These are phyloP conservation scores for Purpureocillium takamizusanense DNA, from an alignment of 2,329 filamentous ascomycete genomes.

Conservation along the genomic window DNA sequence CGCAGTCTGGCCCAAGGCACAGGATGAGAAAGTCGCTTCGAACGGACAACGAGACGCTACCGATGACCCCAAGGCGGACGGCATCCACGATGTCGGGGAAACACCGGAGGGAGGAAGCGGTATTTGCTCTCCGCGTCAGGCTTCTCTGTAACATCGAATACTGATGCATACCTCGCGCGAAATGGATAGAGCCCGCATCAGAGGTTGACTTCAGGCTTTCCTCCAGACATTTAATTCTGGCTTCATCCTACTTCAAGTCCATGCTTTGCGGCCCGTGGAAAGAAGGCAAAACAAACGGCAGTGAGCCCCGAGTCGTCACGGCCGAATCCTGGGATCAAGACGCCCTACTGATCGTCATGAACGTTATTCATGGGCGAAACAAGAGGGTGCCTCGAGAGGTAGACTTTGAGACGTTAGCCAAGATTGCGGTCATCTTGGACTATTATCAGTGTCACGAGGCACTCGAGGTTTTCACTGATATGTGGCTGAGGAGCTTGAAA, in stretches of 20 bases:
- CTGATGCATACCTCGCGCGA: too few relatives aligned
- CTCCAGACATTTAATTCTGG: conserved; percentile 24
- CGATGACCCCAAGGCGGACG: too few relatives aligned
- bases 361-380: conserved; percentile 34
- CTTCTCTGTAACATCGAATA: too few relatives aligned
- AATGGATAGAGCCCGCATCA: neutral
- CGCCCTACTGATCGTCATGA: conserved; percentile 30
- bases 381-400: conserved; percentile 27
- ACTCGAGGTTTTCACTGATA: conserved; percentile 26
- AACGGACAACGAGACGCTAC: too few relatives aligned
- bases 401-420: conserved; percentile 30
- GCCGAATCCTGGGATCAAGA: conserved; percentile 19
- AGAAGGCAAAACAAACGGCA: conserved; percentile 4
- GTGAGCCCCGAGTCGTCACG: neutral
- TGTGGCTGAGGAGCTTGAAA: neutral
- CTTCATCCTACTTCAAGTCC: conserved; percentile 15
- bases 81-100: neutral
- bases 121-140: too few relatives aligned
- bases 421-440: conserved; percentile 33
- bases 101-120: too few relatives aligned
- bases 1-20: neutral
- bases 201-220: conserved; percentile 12
- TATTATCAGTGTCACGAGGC: conserved; percentile 32
- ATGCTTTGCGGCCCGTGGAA: conserved; percentile 8
- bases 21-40: too few relatives aligned